Evolutionary conservation across 192 early-diverging fungal genomes (phyloP), one percentile per base, ranked within the genome.

Genomic region (Jimgerdemannia lactiflua): DNA sequence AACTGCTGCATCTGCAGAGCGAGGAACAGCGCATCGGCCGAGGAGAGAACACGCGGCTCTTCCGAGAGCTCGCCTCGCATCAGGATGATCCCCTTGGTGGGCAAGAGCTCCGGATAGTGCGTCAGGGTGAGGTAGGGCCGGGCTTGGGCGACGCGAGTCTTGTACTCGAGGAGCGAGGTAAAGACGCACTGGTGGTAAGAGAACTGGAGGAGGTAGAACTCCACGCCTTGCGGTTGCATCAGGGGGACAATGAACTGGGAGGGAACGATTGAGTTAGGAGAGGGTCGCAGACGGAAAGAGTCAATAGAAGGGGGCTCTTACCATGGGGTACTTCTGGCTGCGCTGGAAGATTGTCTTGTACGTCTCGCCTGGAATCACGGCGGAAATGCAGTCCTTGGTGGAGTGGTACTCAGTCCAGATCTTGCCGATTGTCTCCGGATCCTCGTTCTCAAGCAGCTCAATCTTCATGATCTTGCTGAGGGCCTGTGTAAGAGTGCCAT

Each of bases 161-260:
- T 92, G 90, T 95, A 98, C 86, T 97, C 95, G 39, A 95, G 79
- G 67, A 94, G 77, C 17, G 93, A 91, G 7, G 97, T 98, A 78
- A 96, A 95, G 80, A 92, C 90, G 75, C 90, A 86, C 80, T 97
- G 94, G 78, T 96, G 92, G 77, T 89, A 92, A 14, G 89, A 84
- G 77, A 94, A 94, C 80, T 98, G 97, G 73, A 96, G 64, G 14
- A 97, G 77, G 77, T 90, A 95, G 76, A 96, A 92, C 79, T 98
- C 97, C 40, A 95, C 88, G 20, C 95, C 97, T 19, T 89, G 76
- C 54, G 90, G 86, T 39, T 93, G 87, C 42, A 94, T 92, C 65
- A 97, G 77, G 39, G 97, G 97, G 6, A 98, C 76, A 41, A 97
- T 80, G 84, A 98, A 98, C 92, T 93, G 29, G 18, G 29, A 29